Evolutionary conservation across 2,329 filamentous ascomycete species (phyloP), one percentile per base, ranked within the genome.

Genomic region (Seiridium cupressi): DNA sequence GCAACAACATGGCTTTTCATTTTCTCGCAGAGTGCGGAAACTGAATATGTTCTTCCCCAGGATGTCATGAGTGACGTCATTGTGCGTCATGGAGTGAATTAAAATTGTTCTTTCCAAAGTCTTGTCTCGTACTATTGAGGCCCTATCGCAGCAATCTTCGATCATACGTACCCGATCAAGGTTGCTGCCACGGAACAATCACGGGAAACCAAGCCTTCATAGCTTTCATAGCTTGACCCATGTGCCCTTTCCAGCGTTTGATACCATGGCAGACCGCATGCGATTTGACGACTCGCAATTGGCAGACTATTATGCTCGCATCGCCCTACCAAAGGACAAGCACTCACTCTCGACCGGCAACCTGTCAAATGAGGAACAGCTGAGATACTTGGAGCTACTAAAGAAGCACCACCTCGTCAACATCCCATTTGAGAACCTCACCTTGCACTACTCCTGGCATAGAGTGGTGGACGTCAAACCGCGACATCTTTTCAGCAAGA

Each of bases 381-480:
- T 66, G 4, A 11, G 6, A 7, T 66, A 64, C 42, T 56, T 69
- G 1, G 3, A 32, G 4, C 49, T 54, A 3, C 64, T 69, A 4
- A 11, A 59, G 4, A 68, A 70, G 60, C 65, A 77, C 59, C 77
- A 77, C 54, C 75, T 81, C 36, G 71, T 76, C 0, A 71, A 70
- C 2, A 70, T 81, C n/a, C 78, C 78, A 1, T 81, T 80, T 57
- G 79, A 81, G 55, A 81, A 81, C 57, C 72, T 81, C 1, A 73
- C 74, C 9, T 68, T 79, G 11, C 77, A 81, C 62, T 79, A 81
- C 64, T 75, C 73, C 2, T 65, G 67, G 56, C 70, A 71, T 49
- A 66, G 71, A 26, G 57, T 65, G 3, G 67, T 74, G 42, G 60
- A 70, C 38, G 75, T 81, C 42, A 64, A 71, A 4, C 73, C 77